Evolutionary conservation across 2,329 filamentous ascomycete species (phyloP), one percentile per base, ranked within the genome.

Genomic region (Penicillium palitans): DNA sequence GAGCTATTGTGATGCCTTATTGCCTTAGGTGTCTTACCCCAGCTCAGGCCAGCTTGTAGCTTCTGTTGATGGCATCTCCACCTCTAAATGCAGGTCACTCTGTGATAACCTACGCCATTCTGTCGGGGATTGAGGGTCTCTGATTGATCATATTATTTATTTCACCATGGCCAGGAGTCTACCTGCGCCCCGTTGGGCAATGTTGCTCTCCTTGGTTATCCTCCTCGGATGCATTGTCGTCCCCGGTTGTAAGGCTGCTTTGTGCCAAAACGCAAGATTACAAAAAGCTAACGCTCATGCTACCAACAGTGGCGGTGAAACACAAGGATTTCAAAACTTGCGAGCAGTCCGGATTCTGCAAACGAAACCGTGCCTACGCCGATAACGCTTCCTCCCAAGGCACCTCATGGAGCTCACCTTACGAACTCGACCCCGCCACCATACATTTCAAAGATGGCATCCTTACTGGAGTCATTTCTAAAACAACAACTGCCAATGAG

Each of bases 271-370:
- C 6, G n/a, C n/a, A 33, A 31, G 44, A 27, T 35, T 9, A 10
- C 39, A 33, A 19, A 45, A 29, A 5, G 50, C 55, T 63, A 52
- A 66, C 19, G 19, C 40, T 19, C 29, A 40, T 63, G 39, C 55
- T 54, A 10, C 24, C 57, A 59, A 31, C 66, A 96, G 92, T 85
- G 64, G 83, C 85, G 69, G 95, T 99, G 52, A 99, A 99, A 79
- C 90, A 96, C 73, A 87, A 96, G 70, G 93, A 96, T 75, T 99
- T 98, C 83, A 99, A 98, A 74, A 96, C 90, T 69, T 99, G 95
- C 80, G 81, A 90, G 66, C 93, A 99, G 74, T 95, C 93, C 5
- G 95, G 95, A 69, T 99, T 99, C 81, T 99, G 95, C 79, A 95
- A 92, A 74, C 90, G 95, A 65, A 98, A 98, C 78, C 87, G 95